phyloP scores from a whole-genome alignment of 108 stramenopile species.

The Parmales sp. region DNA sequence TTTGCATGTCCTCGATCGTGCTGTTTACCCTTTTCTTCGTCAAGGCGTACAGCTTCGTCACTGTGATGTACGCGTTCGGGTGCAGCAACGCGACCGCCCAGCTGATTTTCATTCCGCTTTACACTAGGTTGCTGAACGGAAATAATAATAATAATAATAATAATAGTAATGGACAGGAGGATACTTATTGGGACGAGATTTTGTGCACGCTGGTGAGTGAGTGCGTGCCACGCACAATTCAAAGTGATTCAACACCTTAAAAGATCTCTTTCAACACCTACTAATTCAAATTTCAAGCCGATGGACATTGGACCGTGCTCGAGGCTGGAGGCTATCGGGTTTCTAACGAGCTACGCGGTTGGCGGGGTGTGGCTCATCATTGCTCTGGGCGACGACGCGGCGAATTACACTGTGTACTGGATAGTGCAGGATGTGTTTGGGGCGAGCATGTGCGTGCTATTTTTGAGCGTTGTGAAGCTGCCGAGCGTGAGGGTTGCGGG shows the following conservation, averaged over 20 bases:
- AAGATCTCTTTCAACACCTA: constrained; percentile 8
- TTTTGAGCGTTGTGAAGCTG: constrained; percentile 64
- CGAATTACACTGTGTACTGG: constrained; percentile 59
- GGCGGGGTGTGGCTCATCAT: constrained; percentile 42
- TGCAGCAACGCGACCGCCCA: constrained; percentile 45
- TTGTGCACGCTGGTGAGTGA: too few relatives aligned
- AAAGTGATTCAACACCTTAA: constrained; percentile 5
- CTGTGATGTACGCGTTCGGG: constrained; percentile 63
- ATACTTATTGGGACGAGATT: too few relatives aligned
- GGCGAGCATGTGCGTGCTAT: constrained; percentile 67
- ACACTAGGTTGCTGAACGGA: not conserved
- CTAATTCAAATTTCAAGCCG: constrained; percentile 22
- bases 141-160: not conserved
- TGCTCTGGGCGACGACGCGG: constrained; percentile 44
- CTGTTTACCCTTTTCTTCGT: constrained; percentile 77
- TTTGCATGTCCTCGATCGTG: constrained; percentile 57
- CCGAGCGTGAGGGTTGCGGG: constrained; percentile 67
- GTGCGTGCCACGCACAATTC: constrained; percentile 10
- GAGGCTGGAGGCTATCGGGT: constrained; percentile 31
- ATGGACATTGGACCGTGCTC: constrained; percentile 39
- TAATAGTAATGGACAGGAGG: not conserved
- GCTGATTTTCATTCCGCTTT: constrained; percentile 43
- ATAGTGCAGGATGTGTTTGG: constrained; percentile 79
- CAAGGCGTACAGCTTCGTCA: constrained; percentile 63
- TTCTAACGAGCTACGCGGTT: constrained; percentile 32